Evolutionary conservation across 768 basidiomycete genomes (phyloP).

Genomic region (Tricholoma bakamatsutake): DNA sequence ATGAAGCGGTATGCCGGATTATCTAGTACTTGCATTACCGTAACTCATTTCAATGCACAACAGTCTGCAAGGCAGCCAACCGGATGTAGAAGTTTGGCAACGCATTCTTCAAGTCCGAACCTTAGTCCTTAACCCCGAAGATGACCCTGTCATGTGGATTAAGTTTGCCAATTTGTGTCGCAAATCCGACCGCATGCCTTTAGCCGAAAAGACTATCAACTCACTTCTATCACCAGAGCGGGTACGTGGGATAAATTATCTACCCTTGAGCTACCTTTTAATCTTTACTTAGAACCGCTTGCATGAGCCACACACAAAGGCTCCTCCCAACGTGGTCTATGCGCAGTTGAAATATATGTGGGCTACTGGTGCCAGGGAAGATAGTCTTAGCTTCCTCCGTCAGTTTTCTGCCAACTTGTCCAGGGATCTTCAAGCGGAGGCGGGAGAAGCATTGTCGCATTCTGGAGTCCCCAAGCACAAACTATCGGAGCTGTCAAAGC

Average conservation of each 20-base stretch:
- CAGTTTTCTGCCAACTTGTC: constrained; percentile 76
- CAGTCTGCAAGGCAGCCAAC: constrained; percentile 92
- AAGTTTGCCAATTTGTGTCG: constrained; percentile 98
- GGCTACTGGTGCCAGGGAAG: constrained; percentile 75
- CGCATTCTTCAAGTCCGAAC: constrained; percentile 94
- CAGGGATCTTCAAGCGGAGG: constrained; percentile 64
- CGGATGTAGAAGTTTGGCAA: constrained; percentile 99
- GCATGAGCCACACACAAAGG: constrained; percentile 52
- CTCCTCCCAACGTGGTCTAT: constrained; percentile 94
- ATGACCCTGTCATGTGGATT: constrained; percentile 98
- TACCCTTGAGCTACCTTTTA: not conserved
- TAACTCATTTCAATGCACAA: not conserved
- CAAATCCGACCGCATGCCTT: constrained; percentile 87
- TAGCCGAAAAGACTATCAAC: constrained; percentile 96
- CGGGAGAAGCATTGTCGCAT: constrained; percentile 44
- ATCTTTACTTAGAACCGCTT: constrained; percentile 25
- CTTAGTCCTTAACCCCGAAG: constrained; percentile 86
- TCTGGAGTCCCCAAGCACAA: constrained; percentile 52
- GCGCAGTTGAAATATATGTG: constrained; percentile 95
- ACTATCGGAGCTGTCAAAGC: constrained; percentile 61
- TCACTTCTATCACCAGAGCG: constrained; percentile 77
- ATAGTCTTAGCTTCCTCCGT: constrained; percentile 77
- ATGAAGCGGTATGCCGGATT: constrained; percentile 70
- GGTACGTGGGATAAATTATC: constrained; percentile 26
- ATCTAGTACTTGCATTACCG: not conserved